Evolutionary conservation across 345 rosid species (phyloP).

Genomic region (Turnera subulata): DNA sequence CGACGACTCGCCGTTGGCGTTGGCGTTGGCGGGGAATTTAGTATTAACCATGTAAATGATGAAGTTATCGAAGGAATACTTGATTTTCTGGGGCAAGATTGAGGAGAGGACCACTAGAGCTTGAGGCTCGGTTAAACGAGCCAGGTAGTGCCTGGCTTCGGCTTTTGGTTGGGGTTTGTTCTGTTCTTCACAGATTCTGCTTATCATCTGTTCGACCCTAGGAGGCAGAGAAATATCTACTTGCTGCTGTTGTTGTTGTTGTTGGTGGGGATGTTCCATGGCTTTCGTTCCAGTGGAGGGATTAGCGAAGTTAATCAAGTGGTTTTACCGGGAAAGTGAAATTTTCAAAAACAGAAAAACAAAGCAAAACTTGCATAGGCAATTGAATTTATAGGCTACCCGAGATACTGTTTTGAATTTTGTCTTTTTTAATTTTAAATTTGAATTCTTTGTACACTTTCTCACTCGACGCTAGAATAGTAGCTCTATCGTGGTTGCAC

Average conservation of each 20-base stretch:
- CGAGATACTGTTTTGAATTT: no score
- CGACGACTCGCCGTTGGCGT: background rate
- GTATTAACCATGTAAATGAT: background rate
- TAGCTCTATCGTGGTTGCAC: no score
- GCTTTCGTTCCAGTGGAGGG: background rate
- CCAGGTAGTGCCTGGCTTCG: slow-evolving; percentile 27
- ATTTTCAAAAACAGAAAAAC: no score
- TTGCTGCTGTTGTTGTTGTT: background rate
- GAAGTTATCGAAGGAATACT: slow-evolving; percentile 16
- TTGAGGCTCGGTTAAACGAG: slow-evolving; percentile 18
- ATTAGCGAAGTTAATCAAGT: no score
- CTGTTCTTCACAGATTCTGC: slow-evolving; percentile 34
- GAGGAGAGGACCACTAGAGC: slow-evolving; percentile 10
- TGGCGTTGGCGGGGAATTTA: background rate
- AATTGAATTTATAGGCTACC: no score
- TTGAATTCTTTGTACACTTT: no score
- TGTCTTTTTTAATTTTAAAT: no score
- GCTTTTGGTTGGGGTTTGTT: slow-evolving; percentile 14
- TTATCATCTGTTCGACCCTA: slow-evolving; percentile 31
- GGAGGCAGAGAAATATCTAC: background rate
- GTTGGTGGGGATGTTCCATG: slow-evolving; percentile 1
- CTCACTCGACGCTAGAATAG: no score
- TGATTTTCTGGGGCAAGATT: background rate
- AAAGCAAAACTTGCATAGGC: no score
- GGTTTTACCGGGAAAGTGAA: no score